Percentiles rank a stretch among this genome's conserved stretches.
These are phyloP conservation scores for Nannochloropsis salina DNA, from an alignment of 108 stramenopile species.

Conservation along the genomic window DNA sequence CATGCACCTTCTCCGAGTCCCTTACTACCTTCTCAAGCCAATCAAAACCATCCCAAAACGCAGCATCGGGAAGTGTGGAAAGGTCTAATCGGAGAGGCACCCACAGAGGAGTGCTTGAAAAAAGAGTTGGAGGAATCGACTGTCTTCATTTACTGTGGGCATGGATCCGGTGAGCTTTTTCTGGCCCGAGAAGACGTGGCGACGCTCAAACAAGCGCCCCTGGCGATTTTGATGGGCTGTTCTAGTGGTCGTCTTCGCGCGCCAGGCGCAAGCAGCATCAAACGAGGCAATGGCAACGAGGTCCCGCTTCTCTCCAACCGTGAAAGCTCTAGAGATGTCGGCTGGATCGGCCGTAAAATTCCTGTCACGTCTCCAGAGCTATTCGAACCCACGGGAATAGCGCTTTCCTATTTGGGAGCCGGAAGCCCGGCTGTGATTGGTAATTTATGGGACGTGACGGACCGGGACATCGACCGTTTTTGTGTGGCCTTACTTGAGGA, in stretches of 20 bases:
- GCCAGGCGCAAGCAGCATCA: slow-evolving; percentile 56
- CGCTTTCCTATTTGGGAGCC: slow-evolving; percentile 73
- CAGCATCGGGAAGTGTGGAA: slow-evolving; percentile 65
- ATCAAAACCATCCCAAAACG: background rate
- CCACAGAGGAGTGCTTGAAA: slow-evolving; percentile 59
- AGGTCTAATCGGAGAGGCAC: slow-evolving; percentile 64
- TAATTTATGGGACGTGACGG: slow-evolving; percentile 98
- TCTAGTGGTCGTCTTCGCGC: slow-evolving; percentile 80
- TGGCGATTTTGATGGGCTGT: slow-evolving; percentile 91
- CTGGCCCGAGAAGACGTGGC: slow-evolving; percentile 61
- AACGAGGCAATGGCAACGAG: slow-evolving; percentile 32
- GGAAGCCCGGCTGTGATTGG: slow-evolving; percentile 90
- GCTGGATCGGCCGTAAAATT: slow-evolving; percentile 18
- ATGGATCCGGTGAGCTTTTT: slow-evolving; percentile 82
- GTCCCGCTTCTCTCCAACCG: background rate
- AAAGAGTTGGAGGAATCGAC: slow-evolving; percentile 57
- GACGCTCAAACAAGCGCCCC: slow-evolving; percentile 39
- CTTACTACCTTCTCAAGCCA: background rate
- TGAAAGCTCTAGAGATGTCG: slow-evolving; percentile 13
- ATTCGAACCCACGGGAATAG: slow-evolving; percentile 89
- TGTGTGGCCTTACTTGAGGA: slow-evolving; percentile 37
- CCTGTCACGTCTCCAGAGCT: slow-evolving; percentile 48
- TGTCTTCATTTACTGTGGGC: slow-evolving; percentile 84
- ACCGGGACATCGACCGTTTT: slow-evolving; percentile 90
- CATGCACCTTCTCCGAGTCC: background rate